A percentile compares a stretch with the other conserved stretches of the same genome.
Evolutionary conservation across 2,329 filamentous ascomycete genomes (phyloP).

Genomic region (Pseudogymnoascus sp.): DNA sequence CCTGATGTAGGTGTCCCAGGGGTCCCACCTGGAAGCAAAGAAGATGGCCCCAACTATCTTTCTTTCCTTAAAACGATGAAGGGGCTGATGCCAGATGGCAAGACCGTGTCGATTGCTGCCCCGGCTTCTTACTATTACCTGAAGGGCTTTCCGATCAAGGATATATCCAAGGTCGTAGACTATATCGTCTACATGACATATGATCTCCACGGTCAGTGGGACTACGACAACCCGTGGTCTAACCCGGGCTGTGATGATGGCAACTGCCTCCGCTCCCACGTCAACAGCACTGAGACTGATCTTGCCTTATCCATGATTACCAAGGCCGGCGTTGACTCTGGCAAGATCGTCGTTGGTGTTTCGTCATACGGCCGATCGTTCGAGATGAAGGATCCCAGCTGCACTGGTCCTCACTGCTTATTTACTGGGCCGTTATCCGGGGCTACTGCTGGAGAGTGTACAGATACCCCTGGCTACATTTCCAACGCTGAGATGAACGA

Average conservation of each 20-base stretch:
- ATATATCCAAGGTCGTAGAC: slow-evolving; percentile 16
- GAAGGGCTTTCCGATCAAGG: slow-evolving; percentile 17
- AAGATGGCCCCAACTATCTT: slow-evolving; percentile 31
- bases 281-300: slow-evolving; percentile 32
- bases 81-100: slow-evolving; percentile 17
- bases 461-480: slow-evolving; percentile 29
- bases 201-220: slow-evolving; percentile 35
- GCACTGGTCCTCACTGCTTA: slow-evolving; percentile 20
- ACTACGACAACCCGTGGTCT: slow-evolving; percentile 28
- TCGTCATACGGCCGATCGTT: slow-evolving; percentile 31
- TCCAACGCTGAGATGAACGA: slow-evolving; percentile 29
- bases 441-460: slow-evolving; percentile 28
- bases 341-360: slow-evolving; percentile 29
- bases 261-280: slow-evolving; percentile 28
- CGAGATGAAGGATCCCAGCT: slow-evolving; percentile 26
- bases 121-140: slow-evolving; percentile 30
- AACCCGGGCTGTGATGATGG: slow-evolving; percentile 26
- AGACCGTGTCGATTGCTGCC: slow-evolving; percentile 21
- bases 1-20: slow-evolving; percentile 31
- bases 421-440: slow-evolving; percentile 23
- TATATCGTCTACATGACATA: slow-evolving; percentile 24
- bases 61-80: slow-evolving; percentile 26
- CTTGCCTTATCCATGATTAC: slow-evolving; percentile 32
- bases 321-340: slow-evolving; percentile 25
- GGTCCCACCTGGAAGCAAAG: slow-evolving; percentile 24